Evolutionary conservation across 116 monocot species (phyloP).

Genomic region (Zostera marina): DNA sequence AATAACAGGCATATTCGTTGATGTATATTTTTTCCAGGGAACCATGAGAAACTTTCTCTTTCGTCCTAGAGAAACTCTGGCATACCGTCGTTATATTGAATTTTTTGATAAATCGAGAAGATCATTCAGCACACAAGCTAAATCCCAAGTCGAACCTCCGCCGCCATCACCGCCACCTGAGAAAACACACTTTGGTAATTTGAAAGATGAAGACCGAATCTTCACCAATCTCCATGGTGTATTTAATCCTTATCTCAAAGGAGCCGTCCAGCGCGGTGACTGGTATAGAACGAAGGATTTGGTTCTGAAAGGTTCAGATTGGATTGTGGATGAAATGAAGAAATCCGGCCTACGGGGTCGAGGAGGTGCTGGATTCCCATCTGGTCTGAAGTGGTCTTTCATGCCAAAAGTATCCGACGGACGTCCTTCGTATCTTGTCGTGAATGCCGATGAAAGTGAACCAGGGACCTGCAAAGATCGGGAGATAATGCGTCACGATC

Average conservation of each 20-base stretch:
- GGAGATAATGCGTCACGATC: constrained; percentile 96
- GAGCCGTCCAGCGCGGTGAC: constrained; percentile 86
- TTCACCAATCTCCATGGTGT: constrained; percentile 90
- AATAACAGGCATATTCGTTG: neutral
- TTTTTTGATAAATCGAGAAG: constrained; percentile 16
- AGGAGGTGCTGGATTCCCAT: constrained; percentile 95
- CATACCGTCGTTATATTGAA: constrained; percentile 4
- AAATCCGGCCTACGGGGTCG: constrained; percentile 91
- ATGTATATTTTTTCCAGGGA: constrained; percentile 8
- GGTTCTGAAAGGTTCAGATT: constrained; percentile 76
- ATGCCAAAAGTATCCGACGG: constrained; percentile 99
- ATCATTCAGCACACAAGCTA: constrained; percentile 48
- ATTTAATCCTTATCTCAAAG: constrained; percentile 90
- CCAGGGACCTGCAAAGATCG: constrained; percentile 96
- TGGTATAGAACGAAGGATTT: constrained; percentile 91
- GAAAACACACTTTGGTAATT: constrained; percentile 79
- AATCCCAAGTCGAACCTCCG: constrained; percentile 16
- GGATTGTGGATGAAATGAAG: constrained; percentile 98
- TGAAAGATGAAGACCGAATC: constrained; percentile 86
- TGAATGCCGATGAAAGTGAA: constrained; percentile 97
- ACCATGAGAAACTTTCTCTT: constrained; percentile 19
- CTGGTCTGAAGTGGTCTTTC: constrained; percentile 94
- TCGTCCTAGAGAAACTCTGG: constrained; percentile 10
- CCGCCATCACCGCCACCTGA: constrained; percentile 72
- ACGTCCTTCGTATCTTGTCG: constrained; percentile 91